Base-by-base conservation (phyloP, 2,329 filamentous ascomycete species). In the Trichoderma atrobrunneum region DNA sequence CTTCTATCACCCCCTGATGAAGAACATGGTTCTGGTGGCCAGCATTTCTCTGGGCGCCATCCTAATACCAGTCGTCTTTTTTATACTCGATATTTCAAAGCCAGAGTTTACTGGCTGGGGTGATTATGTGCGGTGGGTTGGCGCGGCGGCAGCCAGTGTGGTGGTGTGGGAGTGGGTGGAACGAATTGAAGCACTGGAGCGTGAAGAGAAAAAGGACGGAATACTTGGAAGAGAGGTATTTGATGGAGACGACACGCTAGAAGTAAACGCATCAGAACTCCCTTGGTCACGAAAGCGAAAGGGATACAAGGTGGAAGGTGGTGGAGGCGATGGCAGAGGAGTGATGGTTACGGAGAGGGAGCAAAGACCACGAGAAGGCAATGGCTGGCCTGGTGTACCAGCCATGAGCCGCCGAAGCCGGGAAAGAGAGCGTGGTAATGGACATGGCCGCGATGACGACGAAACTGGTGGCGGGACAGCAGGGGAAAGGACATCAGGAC, bases 91-190 rank as follows among this genome's bases (percentile, higher is more conserved):
- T 79, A 94, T 98, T 63, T 91, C 92, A 10, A 91, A 95, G 77
- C 92, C 93, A 30, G 90, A 93, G 73, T 91, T 97, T 73, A 93
- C 93, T 51, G 93, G 92, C 10, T 98, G 95, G 95, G 95, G 95
- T 78, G 95, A 97, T 78, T 98, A 97, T 78, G 95, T 97, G 60
- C 87, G 94, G 77, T 98, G 95, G 95, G 95, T 97, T n/a, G 95
- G 95, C 62, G 94, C 94, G 1, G 94, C 95, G 0, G 94, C 94
- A 1, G 95, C 95, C 32, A 97, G 94, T 82, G 95, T 97, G n/a
- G 93, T 97, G 26, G 95, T 98, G 2, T 98, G 95, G 95, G 95
- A 98, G 81, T 98, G 95, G 95, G 95, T 98, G 3, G 95, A 98
- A 81, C 89, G 95, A 30, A 98, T 98, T 63, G 95, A 98, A 80